Evolutionary conservation across 257 asterid genomes (phyloP).

Genomic region (Datura wrightii): DNA sequence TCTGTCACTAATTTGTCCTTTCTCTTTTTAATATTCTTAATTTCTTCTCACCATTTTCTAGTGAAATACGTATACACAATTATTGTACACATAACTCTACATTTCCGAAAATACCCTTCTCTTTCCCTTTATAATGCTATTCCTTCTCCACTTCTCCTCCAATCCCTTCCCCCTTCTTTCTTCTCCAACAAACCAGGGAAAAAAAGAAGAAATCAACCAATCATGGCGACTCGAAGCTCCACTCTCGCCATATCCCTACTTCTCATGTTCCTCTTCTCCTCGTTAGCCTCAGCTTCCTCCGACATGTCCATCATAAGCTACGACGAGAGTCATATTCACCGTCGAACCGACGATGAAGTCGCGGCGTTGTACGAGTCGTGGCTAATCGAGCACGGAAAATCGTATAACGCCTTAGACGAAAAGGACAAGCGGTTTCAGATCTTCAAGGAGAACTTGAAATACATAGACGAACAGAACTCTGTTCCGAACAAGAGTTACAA

Average conservation of each 20-base stretch:
- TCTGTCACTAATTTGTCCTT: neutral
- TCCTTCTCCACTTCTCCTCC: neutral
- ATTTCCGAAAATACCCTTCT: constrained; percentile 21
- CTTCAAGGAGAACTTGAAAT: constrained; percentile 55
- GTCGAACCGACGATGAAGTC: constrained; percentile 49
- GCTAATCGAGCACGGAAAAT: constrained; percentile 61
- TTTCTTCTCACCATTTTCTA: neutral
- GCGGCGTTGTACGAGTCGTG: constrained; percentile 56
- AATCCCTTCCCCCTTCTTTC: neutral
- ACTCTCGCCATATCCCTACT: constrained; percentile 32
- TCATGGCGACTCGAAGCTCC: neutral
- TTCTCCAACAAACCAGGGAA: neutral
- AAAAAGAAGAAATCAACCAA: neutral
- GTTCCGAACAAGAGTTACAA: constrained; percentile 43
- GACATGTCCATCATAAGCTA: constrained; percentile 69
- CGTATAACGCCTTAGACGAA: constrained; percentile 60
- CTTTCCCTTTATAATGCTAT: constrained; percentile 12
- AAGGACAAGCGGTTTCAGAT: constrained; percentile 60
- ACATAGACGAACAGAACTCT: constrained; percentile 59
- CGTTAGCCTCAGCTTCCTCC: constrained; percentile 47
- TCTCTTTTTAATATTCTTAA: too few species aligned
- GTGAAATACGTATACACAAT: neutral
- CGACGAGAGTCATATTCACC: constrained; percentile 36
- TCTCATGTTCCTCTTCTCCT: constrained; percentile 35
- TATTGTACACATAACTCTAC: neutral